These are phyloP conservation scores for Lentinula boryana DNA, from an alignment of 768 basidiomycete species.

Conservation along the genomic window DNA sequence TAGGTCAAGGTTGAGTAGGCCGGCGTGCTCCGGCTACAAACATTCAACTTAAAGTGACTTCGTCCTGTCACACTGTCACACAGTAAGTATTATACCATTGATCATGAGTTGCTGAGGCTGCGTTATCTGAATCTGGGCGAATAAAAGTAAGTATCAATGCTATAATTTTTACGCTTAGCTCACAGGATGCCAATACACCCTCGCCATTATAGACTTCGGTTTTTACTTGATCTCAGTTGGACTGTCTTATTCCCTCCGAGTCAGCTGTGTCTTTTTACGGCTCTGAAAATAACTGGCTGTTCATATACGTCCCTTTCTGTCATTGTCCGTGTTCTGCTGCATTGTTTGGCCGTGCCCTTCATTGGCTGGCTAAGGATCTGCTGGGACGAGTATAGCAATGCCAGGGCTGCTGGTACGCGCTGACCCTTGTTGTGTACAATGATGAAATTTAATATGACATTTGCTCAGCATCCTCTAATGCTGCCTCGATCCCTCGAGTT, in stretches of 20 bases:
- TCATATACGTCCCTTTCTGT: neutral
- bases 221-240: neutral
- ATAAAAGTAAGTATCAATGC: too few relatives aligned
- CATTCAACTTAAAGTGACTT: too few relatives aligned
- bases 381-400: neutral
- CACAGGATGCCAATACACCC: neutral
- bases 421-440: neutral
- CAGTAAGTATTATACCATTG: neutral
- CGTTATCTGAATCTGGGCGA: too few relatives aligned
- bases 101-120: neutral
- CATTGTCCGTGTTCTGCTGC: neutral
- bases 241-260: neutral
- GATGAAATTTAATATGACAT: neutral
- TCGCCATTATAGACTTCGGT: neutral
- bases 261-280: neutral
- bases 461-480: constrained; percentile 18
- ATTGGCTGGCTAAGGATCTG: neutral
- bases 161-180: neutral
- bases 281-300: neutral
- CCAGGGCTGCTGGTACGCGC: neutral
- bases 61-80: too few relatives aligned
- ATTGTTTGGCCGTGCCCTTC: neutral
- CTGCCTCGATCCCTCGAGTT: constrained; percentile 31
- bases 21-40: too few relatives aligned
- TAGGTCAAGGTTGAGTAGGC: too few relatives aligned